phyloP scores from a whole-genome alignment of 2,329 filamentous ascomycete species.

The Penicillium occitanis region DNA sequence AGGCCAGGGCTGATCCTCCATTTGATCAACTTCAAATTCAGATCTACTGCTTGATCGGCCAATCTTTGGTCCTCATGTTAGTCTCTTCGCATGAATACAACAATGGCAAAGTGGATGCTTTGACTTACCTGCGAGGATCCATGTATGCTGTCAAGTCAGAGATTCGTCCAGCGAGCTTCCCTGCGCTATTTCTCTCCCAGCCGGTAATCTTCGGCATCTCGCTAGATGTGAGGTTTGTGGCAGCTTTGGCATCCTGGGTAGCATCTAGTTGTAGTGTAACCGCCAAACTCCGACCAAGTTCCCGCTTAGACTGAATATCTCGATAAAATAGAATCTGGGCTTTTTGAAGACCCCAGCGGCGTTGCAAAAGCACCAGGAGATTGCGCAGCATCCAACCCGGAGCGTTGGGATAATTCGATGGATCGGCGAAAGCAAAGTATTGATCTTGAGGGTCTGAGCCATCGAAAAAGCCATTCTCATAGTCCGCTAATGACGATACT shows the following conservation, averaged over 20 bases:
- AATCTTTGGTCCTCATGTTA: conserved; percentile 46
- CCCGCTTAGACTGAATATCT: conserved; percentile 73
- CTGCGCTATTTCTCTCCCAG: conserved; percentile 81
- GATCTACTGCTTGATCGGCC: conserved; percentile 89
- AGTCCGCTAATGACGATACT: conserved; percentile 71
- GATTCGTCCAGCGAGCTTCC: conserved; percentile 73
- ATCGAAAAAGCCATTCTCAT: conserved; percentile 85
- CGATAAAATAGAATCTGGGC: conserved; percentile 88
- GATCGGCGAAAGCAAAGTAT: conserved; percentile 85
- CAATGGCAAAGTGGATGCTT: background rate
- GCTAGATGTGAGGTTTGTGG: conserved; percentile 27
- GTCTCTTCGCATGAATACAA: background rate
- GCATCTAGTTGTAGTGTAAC: conserved; percentile 57
- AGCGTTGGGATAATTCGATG: conserved; percentile 82
- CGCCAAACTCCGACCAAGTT: conserved; percentile 79
- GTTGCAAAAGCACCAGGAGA: conserved; percentile 77
- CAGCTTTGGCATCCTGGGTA: conserved; percentile 23
- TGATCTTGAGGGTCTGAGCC: conserved; percentile 68
- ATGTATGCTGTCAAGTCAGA: conserved; percentile 89
- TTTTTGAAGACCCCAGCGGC: conserved; percentile 73
- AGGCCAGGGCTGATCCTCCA: conserved; percentile 92
- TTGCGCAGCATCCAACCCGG: conserved; percentile 95
- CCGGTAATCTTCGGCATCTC: conserved; percentile 85
- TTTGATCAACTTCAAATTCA: conserved; percentile 98
- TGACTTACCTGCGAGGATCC: conserved; percentile 67